phyloP scores from a whole-genome alignment of 139 green algal species.

The Chlorella sp. region DNA sequence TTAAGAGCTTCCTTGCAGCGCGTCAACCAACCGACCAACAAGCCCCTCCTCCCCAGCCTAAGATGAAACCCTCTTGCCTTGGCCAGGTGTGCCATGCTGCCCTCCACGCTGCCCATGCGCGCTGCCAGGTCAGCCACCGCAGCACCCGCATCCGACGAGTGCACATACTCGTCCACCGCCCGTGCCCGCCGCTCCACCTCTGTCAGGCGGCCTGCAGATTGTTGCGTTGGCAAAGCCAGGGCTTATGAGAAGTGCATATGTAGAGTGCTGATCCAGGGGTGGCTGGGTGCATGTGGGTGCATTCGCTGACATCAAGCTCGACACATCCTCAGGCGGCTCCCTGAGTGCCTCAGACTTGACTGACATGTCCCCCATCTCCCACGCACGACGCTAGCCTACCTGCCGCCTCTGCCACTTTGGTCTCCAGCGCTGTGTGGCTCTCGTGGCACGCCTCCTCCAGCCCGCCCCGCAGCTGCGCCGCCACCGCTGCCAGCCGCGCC shows the following conservation, averaged over 20 bases:
- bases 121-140: slow-evolving; percentile 7
- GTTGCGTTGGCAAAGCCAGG: background rate
- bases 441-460: slow-evolving; percentile 22
- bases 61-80: background rate
- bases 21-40: no score
- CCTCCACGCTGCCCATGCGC: slow-evolving; percentile 27
- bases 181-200: slow-evolving; percentile 20
- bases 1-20: no score
- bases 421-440: slow-evolving; percentile 8
- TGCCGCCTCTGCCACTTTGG: background rate
- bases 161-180: slow-evolving; percentile 15
- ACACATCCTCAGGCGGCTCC: no score
- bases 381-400: background rate
- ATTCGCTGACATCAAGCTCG: no score
- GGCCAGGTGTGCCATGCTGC: slow-evolving; percentile 10
- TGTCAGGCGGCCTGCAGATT: background rate
- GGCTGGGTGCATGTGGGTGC: no score
- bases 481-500: background rate
- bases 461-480: background rate
- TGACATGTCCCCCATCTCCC: no score
- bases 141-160: background rate
- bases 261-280: no score
- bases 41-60: no score
- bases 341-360: no score
- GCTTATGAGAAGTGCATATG: background rate